A percentile compares a stretch with the other conserved stretches of the same genome.
Conservation (phyloP, 2,329 filamentous ascomycete genomes). For the Zymoseptoria pseudotritici region DNA sequence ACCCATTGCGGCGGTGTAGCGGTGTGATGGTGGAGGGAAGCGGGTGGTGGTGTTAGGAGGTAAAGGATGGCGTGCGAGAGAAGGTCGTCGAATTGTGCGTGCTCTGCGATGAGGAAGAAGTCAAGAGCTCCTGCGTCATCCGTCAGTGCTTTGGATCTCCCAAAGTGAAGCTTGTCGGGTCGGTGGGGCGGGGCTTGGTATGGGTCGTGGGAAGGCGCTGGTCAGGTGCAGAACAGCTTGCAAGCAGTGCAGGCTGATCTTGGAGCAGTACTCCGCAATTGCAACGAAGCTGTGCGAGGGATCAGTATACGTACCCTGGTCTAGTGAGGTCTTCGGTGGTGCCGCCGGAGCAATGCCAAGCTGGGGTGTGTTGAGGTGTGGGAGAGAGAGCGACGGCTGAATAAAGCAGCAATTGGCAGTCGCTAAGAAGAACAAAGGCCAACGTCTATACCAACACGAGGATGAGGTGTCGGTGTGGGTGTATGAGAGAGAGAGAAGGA, state of each 20-base stretch:
- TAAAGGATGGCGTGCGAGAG: background rate
- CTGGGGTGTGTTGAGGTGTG: too few species aligned
- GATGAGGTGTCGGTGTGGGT: background rate
- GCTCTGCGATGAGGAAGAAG: background rate
- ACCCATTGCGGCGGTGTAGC: slow-evolving; percentile 22
- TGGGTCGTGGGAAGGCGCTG: too few species aligned
- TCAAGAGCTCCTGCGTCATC: background rate
- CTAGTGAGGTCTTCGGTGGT: too few species aligned
- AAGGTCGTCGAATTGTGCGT: background rate
- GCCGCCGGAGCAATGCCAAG: too few species aligned
- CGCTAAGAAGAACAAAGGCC: background rate
- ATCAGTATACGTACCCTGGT: too few species aligned
- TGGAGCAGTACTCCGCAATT: too few species aligned
- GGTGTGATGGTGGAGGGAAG: background rate
- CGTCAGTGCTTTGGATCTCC: background rate
- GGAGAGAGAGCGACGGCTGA: too few species aligned
- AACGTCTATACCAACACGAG: background rate
- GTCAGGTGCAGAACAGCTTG: too few species aligned
- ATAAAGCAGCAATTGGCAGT: too few species aligned
- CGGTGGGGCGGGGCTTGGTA: too few species aligned
- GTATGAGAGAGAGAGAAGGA: background rate
- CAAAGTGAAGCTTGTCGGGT: background rate
- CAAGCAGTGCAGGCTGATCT: too few species aligned
- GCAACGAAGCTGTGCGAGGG: too few species aligned
- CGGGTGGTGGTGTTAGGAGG: background rate